Evolutionary conservation across 768 basidiomycete genomes (phyloP), one percentile per base, ranked within the genome.

Genomic region (Multifurca ochricompacta): DNA sequence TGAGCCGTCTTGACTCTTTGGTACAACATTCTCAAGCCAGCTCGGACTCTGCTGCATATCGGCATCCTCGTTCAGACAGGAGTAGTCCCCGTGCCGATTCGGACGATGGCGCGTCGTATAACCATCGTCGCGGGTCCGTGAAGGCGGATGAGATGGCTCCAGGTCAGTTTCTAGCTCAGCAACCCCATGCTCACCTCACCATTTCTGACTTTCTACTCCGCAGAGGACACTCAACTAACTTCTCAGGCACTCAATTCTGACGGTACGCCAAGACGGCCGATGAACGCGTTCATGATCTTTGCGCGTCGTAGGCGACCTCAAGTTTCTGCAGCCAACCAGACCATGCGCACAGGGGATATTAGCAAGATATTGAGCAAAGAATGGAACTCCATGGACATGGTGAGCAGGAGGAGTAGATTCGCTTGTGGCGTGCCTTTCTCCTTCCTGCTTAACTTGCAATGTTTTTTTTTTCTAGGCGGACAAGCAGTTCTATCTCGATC

Each of bases 271-370:
- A 91, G 91, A 66, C 82, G 89, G 11, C 89, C 89, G 31, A 91
- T 92, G 89, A 92, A 92, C 67, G 89, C 89, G 19, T 92, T 92
- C 73, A 91, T 92, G 89, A 91, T 92, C 56, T 92, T 91, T 63
- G 89, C 90, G 57, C 80, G 89, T 21, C 77, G 83, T 48, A 77
- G 89, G 53, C 74, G 89, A 39, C 89, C 89, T 16, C 86, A 92
- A 67, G 87, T 92, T 31, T 82, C 86, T 7, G 81, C 86, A n/a
- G 85, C 86, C 59, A 87, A 92, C 66, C 88, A 90, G 67, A 80
- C 87, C 41, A 85, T 92, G 87, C 83, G 90, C 36, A 92, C 90
- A 0, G 90, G 90, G 14, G 90, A 92, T 64, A 89, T 92, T 50
- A 87, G 84, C 73, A 92, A 92, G 70, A 81, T 92, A 50, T 73